phyloP scores from a whole-genome alignment of 2,329 filamentous ascomycete species.

The Trichothecium roseum region DNA sequence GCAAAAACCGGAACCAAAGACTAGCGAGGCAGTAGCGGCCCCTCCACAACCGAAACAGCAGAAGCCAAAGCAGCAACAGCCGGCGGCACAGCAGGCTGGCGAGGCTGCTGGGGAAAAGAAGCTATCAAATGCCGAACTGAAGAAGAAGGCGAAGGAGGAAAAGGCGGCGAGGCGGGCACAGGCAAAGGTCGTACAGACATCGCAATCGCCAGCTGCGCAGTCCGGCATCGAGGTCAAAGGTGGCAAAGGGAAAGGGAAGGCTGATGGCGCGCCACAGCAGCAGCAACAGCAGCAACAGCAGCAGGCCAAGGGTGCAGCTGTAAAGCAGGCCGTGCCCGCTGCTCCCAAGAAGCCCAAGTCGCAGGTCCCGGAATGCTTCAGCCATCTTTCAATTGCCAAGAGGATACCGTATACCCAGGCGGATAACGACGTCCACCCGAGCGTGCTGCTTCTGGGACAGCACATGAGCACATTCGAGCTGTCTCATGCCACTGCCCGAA shows the following conservation, averaged over 20 bases:
- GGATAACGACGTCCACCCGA: slow-evolving; percentile 74
- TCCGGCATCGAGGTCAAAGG: slow-evolving; percentile 29
- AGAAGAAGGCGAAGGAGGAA: slow-evolving; percentile 82
- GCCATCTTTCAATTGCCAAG: slow-evolving; percentile 65
- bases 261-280: slow-evolving; percentile 21
- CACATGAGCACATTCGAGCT: slow-evolving; percentile 85
- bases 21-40: too few relatives aligned
- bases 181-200: slow-evolving; percentile 32
- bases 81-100: slow-evolving; percentile 10
- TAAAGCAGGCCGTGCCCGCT: slow-evolving; percentile 19
- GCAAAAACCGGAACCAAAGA: too few relatives aligned
- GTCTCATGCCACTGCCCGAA: slow-evolving; percentile 78
- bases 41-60: slow-evolving; percentile 3
- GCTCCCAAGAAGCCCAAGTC: slow-evolving; percentile 43
- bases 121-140: slow-evolving; percentile 67
- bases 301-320: slow-evolving; percentile 20
- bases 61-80: slow-evolving; percentile 5
- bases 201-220: slow-evolving; percentile 17
- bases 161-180: slow-evolving; percentile 78
- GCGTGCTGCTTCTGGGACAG: slow-evolving; percentile 74
- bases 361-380: slow-evolving; percentile 62
- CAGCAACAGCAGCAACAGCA: slow-evolving; percentile 12
- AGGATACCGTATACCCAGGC: slow-evolving; percentile 44
- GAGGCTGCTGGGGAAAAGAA: slow-evolving; percentile 35
- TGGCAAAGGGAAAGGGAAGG: slow-evolving; percentile 35